Base-by-base conservation (phyloP, 768 basidiomycete genomes). In the Clathrus columnatus region DNA sequence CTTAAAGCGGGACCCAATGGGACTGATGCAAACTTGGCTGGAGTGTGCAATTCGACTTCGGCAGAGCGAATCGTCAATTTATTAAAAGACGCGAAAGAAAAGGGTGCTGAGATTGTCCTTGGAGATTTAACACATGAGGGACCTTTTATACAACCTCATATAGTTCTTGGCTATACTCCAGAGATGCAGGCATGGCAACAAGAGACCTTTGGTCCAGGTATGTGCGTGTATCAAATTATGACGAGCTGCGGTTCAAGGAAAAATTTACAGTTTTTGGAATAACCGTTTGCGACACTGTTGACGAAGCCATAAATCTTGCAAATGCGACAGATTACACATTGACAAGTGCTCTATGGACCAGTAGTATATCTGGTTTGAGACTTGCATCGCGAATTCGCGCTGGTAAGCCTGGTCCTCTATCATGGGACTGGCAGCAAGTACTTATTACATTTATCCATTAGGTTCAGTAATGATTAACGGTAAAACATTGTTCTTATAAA, bases 131-230 rank as follows among this genome's bases (percentile, higher is more conserved):
- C 57, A 41, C 63, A 69, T 29, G 58, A 73, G 3, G 72, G 72
- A 0, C 65, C 74, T 0, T 64, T 78, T 10, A 68, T 82, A n/a
- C 72, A 74, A 56, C 80, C 81, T 20, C 80, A 82, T 64, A 57
- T 83, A 26, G 57, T 82, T 16, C 63, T 61, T 18, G 72, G 69
- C n/a, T 75, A 79, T 43, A 75, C 68, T 56, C 73, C 72, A 0
- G 79, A 73, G 7, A 81, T 77, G 72, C 62, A 68, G 26, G 55
- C 79, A 11, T 83, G 80, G 80, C 72, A 80, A 21, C 62, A 72
- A 27, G 85, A 87, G 65, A 75, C 76, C 0, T 85, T 85, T 64
- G 82, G 81, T 0, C 83, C 80, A 49, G 78, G 79, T 78, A 41
- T 21, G 55, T 36, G 17, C 14, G 7, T 30, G 18, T 23, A 16